phyloP scores from a whole-genome alignment of 805 yeast genomes.

The Myxozyma vanderwaltii region DNA sequence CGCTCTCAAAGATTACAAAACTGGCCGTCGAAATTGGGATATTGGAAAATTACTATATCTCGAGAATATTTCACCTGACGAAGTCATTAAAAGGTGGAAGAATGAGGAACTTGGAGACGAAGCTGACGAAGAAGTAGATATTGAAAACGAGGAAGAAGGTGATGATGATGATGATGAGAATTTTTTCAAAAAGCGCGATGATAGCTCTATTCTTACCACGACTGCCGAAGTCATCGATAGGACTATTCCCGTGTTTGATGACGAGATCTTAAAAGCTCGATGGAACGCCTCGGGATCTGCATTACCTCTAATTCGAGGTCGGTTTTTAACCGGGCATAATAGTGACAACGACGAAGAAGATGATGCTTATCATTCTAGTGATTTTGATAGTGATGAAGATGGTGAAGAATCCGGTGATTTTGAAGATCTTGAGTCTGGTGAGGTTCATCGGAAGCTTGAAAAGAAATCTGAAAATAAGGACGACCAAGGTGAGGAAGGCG shows the following conservation, averaged over 20 bases:
- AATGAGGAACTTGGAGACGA: constrained; percentile 47
- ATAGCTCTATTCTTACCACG: constrained; percentile 23
- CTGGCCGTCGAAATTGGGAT: constrained; percentile 65
- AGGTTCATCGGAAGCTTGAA: constrained; percentile 46
- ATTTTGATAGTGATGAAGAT: constrained; percentile 57
- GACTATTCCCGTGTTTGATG: constrained; percentile 30
- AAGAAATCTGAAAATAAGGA: constrained; percentile 41
- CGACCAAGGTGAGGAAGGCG: constrained; percentile 37
- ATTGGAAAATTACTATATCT: constrained; percentile 77
- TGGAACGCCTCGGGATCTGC: constrained; percentile 29
- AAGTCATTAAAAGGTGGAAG: constrained; percentile 72
- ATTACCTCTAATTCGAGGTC: constrained; percentile 17
- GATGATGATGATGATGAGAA: constrained; percentile 36
- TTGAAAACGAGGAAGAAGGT: constrained; percentile 19
- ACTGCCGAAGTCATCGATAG: constrained; percentile 28
- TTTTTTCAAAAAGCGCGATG: constrained; percentile 41
- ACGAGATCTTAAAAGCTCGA: constrained; percentile 30
- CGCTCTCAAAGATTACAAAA: constrained; percentile 64
- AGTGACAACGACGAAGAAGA: constrained; percentile 42
- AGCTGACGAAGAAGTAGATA: constrained; percentile 46
- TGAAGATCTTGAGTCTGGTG: constrained; percentile 39
- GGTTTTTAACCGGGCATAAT: constrained; percentile 31
- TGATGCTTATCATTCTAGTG: constrained; percentile 44
- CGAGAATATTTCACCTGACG: constrained; percentile 73
- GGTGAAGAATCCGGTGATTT: constrained; percentile 52